phyloP scores from a whole-genome alignment of 1,139 yeast species.

The Saccharomycopsis crataegensis region DNA sequence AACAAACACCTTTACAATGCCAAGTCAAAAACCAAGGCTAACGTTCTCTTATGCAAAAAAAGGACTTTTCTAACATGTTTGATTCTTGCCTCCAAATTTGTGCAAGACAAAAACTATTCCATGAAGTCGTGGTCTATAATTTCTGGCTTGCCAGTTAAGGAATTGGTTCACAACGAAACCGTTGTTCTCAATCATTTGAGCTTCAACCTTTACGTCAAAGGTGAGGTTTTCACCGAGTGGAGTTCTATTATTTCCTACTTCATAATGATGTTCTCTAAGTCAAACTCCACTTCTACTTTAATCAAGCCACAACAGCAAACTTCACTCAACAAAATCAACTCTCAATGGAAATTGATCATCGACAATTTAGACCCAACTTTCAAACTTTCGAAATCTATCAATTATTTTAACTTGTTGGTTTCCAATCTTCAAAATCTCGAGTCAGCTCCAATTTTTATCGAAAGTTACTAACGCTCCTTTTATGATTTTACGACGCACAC shows the following conservation, averaged over 20 bases:
- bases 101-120: constrained; percentile 16
- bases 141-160: constrained; percentile 15
- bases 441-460: neutral
- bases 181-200: constrained; percentile 7
- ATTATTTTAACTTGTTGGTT: constrained; percentile 10
- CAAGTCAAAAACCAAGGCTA: neutral
- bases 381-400: constrained; percentile 4
- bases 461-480: neutral
- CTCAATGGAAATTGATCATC: constrained; percentile 9
- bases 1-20: neutral
- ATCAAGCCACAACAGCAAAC: neutral
- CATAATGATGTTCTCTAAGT: constrained; percentile 5
- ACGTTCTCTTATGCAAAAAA: constrained; percentile 14
- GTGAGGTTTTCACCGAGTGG: constrained; percentile 12
- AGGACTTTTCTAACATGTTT: constrained; percentile 18
- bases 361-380: constrained; percentile 5
- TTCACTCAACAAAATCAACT: neutral
- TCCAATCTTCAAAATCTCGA: neutral
- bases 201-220: constrained; percentile 9
- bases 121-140: constrained; percentile 17
- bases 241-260: constrained; percentile 12
- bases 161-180: constrained; percentile 9
- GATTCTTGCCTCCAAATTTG: constrained; percentile 17
- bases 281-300: neutral
- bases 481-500: no score